Conservation (phyloP, 768 basidiomycete genomes). For the Phaeotremella fagi region DNA sequence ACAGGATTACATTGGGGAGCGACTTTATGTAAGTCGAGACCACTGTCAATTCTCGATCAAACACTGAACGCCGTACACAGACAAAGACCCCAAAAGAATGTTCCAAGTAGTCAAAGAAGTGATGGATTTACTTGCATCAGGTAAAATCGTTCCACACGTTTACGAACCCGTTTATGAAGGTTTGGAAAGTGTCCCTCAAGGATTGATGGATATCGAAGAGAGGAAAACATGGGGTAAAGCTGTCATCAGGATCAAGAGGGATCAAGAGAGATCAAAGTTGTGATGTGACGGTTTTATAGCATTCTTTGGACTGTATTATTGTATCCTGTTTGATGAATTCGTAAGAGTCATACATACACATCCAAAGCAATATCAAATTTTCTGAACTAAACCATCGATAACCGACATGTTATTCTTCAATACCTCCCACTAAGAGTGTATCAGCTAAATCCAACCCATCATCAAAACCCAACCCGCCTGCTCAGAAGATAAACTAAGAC, state of each 20-base stretch:
- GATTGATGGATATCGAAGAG: constrained; percentile 67
- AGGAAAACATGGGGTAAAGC: constrained; percentile 92
- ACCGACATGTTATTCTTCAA: constrained; percentile 24
- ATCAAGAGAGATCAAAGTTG: constrained; percentile 1
- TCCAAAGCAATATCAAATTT: background rate
- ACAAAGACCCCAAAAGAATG: constrained; percentile 63
- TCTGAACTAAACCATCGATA: constrained; percentile 28
- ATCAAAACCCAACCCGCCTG: constrained; percentile 27
- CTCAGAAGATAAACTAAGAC: constrained; percentile 34
- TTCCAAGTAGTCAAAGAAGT: constrained; percentile 68
- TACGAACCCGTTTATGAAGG: constrained; percentile 65
- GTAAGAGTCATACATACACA: background rate
- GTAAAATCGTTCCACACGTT: constrained; percentile 62
- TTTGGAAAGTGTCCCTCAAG: constrained; percentile 63
- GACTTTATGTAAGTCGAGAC: constrained; percentile 63
- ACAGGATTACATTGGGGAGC: constrained; percentile 85
- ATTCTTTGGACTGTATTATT: background rate
- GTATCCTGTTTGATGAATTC: background rate
- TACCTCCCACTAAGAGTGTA: constrained; percentile 21
- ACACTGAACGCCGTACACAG: constrained; percentile 15
- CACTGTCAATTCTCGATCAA: background rate
- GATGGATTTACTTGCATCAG: constrained; percentile 64
- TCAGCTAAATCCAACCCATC: background rate
- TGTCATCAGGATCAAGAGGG: constrained; percentile 56
- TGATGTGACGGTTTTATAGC: background rate